These are phyloP conservation scores for Pichia sp. DNA, from an alignment of 1,139 yeast genomes.

Conservation along the genomic window DNA sequence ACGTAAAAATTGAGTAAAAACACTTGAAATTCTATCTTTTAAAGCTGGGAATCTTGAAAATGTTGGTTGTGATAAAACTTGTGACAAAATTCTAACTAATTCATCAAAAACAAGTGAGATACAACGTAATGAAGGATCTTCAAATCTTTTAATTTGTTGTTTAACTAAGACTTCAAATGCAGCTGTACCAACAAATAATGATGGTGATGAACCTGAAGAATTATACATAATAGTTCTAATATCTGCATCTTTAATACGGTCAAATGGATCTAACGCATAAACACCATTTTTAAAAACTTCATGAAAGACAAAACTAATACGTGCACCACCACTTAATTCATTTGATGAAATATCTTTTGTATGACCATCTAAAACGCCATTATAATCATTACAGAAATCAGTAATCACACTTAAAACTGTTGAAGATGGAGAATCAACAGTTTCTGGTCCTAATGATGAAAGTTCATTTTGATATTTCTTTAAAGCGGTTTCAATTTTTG, in stretches of 20 bases:
- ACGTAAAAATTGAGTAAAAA: conserved; percentile 74
- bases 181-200: conserved; percentile 93
- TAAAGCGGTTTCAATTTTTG: conserved; percentile 76
- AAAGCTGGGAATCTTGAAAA: conserved; percentile 85
- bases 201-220: conserved; percentile 96
- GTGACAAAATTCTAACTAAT: conserved; percentile 81
- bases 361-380: conserved; percentile 89
- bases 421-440: conserved; percentile 82
- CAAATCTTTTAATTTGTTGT: conserved; percentile 91
- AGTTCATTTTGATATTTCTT: conserved; percentile 82
- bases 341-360: conserved; percentile 79
- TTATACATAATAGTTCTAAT: conserved; percentile 97
- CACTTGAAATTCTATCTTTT: conserved; percentile 77
- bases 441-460: conserved; percentile 71
- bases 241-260: conserved; percentile 92
- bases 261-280: conserved; percentile 91
- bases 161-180: conserved; percentile 95
- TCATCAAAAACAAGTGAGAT: conserved; percentile 90
- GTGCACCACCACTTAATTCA: conserved; percentile 95
- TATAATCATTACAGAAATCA: conserved; percentile 86
- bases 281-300: conserved; percentile 93
- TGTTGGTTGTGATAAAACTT: conserved; percentile 73
- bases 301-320: conserved; percentile 95
- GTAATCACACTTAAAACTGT: conserved; percentile 88
- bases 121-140: conserved; percentile 88